A percentile compares a stretch with the other conserved stretches of the same genome.
Conservation (phyloP, 768 basidiomycete genomes). For the Boletus rubroflammeus region DNA sequence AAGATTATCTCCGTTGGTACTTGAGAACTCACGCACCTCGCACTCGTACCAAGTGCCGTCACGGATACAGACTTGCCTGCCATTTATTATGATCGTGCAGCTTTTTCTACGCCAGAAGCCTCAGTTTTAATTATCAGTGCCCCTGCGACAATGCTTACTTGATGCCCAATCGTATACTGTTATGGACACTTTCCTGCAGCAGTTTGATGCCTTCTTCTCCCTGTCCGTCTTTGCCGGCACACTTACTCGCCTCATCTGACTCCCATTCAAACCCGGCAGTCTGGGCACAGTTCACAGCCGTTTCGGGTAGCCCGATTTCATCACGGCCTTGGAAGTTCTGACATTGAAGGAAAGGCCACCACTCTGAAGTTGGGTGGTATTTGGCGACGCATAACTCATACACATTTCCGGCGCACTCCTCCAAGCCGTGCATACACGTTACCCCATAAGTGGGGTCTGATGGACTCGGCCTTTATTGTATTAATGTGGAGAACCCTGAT, state of each 20-base stretch:
- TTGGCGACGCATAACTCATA: conserved; percentile 81
- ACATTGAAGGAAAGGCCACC: conserved; percentile 86
- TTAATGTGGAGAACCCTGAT: conserved; percentile 10
- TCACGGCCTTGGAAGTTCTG: conserved; percentile 63
- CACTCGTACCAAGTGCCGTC: conserved; percentile 79
- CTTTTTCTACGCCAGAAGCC: conserved; percentile 54
- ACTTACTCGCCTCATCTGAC: conserved; percentile 48
- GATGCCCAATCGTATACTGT: conserved; percentile 47
- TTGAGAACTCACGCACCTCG: conserved; percentile 48
- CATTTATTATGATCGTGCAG: conserved; percentile 81
- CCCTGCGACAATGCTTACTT: conserved; percentile 40
- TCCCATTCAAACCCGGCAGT: conserved; percentile 69
- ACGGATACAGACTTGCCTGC: conserved; percentile 64
- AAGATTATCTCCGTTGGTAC: conserved; percentile 24
- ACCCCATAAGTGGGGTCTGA: conserved; percentile 73
- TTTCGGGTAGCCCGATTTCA: conserved; percentile 60
- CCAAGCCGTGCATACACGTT: conserved; percentile 72
- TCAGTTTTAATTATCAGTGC: conserved; percentile 6
- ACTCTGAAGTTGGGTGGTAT: conserved; percentile 49
- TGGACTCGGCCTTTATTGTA: conserved; percentile 49
- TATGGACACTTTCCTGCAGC: conserved; percentile 54
- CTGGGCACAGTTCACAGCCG: conserved; percentile 64
- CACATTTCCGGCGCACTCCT: conserved; percentile 86
- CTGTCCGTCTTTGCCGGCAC: conserved; percentile 58
- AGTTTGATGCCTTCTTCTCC: conserved; percentile 62